Base-by-base conservation (phyloP, 345 rosid genomes). In the Salix exigua region DNA sequence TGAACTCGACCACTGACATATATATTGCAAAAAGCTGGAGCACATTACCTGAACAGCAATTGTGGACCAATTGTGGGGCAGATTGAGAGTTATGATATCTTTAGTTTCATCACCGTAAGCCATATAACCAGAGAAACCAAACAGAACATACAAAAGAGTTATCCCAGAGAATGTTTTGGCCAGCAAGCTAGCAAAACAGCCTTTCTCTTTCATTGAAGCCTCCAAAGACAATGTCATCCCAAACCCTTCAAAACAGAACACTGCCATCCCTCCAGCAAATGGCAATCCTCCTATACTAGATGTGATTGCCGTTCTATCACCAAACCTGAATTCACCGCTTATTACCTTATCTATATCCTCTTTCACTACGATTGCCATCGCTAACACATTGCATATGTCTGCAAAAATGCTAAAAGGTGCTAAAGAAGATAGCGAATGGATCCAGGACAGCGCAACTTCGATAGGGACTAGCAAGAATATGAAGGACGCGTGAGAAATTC, bases 221-320 rank as follows among this genome's bases (percentile, higher is more conserved):
- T 96, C 95, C 44, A 96, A 70, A 46, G 97, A 89, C 82, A 96
- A 70, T 1, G 98, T 96, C 99, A 93, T 93, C 2, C 94, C 97
- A 63, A 93, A 93, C 40, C 99, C 99, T 79, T 96, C 97, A 25
- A 96, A 96, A 80, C 97, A 93, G 71, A 91, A 96, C 68, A 96
- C 92, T 0, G 98, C 97, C 92, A 92, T 90, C 63, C 99, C 99
- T 65, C 82, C 89, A 1, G 98, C 99, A 80, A 93, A 92, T 0
- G 97, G 97, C 78, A 96, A 79, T 63, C 92, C 95, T 71, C 95
- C 89, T 9, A 94, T 71, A 30, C 75, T 83, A 55, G 88, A 80
- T 2, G 91, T 78, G 75, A 93, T 67, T 1, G 97, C 99, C 16
- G 83, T 73, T 81, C 97, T 87, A 68, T 93, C 97, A 21, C 81